These are phyloP conservation scores for Pythium rishiriense DNA, from an alignment of 352 stramenopile species.

Conservation along the genomic window DNA sequence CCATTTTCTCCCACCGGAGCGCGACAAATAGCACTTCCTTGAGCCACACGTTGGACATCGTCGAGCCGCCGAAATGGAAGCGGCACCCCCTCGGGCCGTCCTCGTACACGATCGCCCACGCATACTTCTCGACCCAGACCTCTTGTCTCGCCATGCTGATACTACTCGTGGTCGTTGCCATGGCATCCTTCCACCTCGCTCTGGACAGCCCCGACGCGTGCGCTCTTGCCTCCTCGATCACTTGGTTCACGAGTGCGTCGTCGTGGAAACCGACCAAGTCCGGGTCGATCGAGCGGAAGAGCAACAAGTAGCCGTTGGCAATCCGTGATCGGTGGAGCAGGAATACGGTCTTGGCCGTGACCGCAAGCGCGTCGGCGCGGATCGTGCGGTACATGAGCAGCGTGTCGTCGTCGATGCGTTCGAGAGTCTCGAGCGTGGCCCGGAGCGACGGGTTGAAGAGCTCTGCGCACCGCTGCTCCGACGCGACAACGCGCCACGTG, in stretches of 20 bases:
- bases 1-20: slow-evolving; percentile 60
- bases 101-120: slow-evolving; percentile 55
- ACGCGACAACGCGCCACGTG: slow-evolving; percentile 60
- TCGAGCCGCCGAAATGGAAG: slow-evolving; percentile 61
- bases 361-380: slow-evolving; percentile 28
- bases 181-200: too few species aligned
- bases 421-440: slow-evolving; percentile 47
- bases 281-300: slow-evolving; percentile 62
- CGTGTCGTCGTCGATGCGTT: slow-evolving; percentile 51
- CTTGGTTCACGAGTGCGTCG: slow-evolving; percentile 4
- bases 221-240: slow-evolving; percentile 12
- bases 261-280: background rate
- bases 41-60: slow-evolving; percentile 62
- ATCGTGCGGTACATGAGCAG: slow-evolving; percentile 64
- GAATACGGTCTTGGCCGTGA: slow-evolving; percentile 50
- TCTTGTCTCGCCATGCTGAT: slow-evolving; percentile 31
- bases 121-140: slow-evolving; percentile 54
- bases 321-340: slow-evolving; percentile 47
- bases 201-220: background rate
- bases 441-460: slow-evolving; percentile 45
- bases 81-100: slow-evolving; percentile 38
- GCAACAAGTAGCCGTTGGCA: slow-evolving; percentile 47
- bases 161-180: too few species aligned
- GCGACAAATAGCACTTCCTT: slow-evolving; percentile 67
- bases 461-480: slow-evolving; percentile 38